These are phyloP conservation scores for Arxiozyma heterogenica DNA, from an alignment of 1,139 yeast species.

Conservation along the genomic window DNA sequence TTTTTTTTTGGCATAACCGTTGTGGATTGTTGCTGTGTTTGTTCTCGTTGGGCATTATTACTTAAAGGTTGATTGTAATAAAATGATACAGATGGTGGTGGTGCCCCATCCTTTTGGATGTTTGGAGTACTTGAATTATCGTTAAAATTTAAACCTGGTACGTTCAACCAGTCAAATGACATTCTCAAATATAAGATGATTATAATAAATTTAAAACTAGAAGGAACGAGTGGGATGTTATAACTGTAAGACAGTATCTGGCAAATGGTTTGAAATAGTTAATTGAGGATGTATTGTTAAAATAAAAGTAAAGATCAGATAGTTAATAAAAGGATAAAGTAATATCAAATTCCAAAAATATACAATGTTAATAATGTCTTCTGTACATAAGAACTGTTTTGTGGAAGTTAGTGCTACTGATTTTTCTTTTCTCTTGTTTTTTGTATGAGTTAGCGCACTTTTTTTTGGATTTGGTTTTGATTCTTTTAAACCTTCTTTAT, in stretches of 20 bases:
- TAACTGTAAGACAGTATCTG: neutral
- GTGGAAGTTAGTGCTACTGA: neutral
- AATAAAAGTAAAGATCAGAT: no score
- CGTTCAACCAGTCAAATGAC: slow-evolving; percentile 31
- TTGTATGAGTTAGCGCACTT: neutral
- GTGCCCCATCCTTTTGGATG: slow-evolving; percentile 9
- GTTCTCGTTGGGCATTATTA: neutral
- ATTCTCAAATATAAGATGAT: slow-evolving; percentile 7
- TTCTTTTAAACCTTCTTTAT: neutral
- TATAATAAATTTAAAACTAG: neutral
- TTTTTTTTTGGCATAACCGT: slow-evolving; percentile 2
- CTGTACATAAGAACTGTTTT: no score
- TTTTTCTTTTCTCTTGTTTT: no score
- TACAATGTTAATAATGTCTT: neutral
- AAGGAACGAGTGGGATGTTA: neutral
- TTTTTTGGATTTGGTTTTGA: neutral
- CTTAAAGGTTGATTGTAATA: slow-evolving; percentile 8
- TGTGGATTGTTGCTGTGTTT: neutral
- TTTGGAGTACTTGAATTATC: slow-evolving; percentile 7
- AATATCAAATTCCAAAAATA: no score
- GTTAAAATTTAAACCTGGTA: slow-evolving; percentile 23
- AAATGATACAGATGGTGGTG: slow-evolving; percentile 26
- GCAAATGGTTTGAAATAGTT: neutral
- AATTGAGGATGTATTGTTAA: neutral
- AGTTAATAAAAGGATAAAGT: neutral